Evolutionary conservation across 177 flowering plant genomes (phyloP), one percentile per base, ranked within the genome.

Genomic region (Tripterygium wilfordii): DNA sequence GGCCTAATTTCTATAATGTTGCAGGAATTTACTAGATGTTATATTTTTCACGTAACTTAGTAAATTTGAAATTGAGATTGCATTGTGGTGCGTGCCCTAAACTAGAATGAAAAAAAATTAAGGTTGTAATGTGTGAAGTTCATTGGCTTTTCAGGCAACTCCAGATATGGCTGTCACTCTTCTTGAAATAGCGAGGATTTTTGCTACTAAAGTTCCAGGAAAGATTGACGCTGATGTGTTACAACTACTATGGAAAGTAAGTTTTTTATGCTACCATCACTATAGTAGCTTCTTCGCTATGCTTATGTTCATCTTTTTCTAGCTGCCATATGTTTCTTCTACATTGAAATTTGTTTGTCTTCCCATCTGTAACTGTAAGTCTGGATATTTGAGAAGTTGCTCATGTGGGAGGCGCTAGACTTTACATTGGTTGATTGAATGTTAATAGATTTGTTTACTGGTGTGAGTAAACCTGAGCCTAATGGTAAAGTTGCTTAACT

Each of bases 141-240:
- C 40, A 10, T 45, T 68, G 33, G 20, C 47, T 61, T 68, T 18
- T 49, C 66, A 92, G 99, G 97, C 99, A 44, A 82, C 96, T 50
- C 99, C 99, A 57, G 99, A 80, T 63, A 89, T 92, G 99, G 99
- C 99, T 62, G 99, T 92, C 48, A 92, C 94, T 48, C 88, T 92
- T 54, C 89, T 92, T 57, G 91, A 92, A 79, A 80, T 92, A 61
- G 99, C 99, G 41, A 75, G 99, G 58, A 67, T 89, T 31, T 92
- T 92, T 71, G 99, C 99, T 9, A 92, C 99, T 14, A 92, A 92
- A 66, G 99, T 78, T 71, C 99, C 99, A 8, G 99, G 99, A 47
- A 92, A 92, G 71, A 88, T 92, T 39, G 98, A 92, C 62, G 96
- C 98, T 18, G 98, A 92, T 72, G 98, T 92, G 35, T 67, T 92